Base-by-base conservation (phyloP, 352 stramenopile genomes). In the Phytophthora idaei region DNA sequence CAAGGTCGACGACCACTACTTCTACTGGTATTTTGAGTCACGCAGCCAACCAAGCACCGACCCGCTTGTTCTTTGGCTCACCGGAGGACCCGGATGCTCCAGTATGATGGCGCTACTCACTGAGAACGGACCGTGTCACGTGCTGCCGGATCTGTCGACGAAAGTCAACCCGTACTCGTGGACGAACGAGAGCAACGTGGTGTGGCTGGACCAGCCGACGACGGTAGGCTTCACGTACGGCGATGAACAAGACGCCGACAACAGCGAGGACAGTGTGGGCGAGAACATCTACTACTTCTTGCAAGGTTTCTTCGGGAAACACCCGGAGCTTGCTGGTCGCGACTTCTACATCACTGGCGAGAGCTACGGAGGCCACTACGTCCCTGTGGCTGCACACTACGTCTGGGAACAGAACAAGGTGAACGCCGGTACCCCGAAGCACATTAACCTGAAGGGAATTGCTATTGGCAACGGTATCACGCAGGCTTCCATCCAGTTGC, bases 11-110 rank as follows among this genome's bases (percentile, higher is more conserved):
- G 81, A 89, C 64, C 61, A 90, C 41, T 92, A 92, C 67, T 90
- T 90, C 61, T 92, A 89, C 50, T 92, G 83, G 83, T 89, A 83
- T 69, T 87, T 86, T 57, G 78, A 88, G 64, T 90, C 83, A 0
- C 73, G 79, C 15, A 70, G 62, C 14, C 61, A 78, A 25, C 78
- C 79, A 12, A 54, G 28, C 11, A 87, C 52, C 2, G 83, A 89
- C 60, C 83, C 83, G 14, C 68, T 90, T 1, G 67, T 92, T 28
- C 63, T 92, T 1, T 92, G 83, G 81, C 74, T 92, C 52, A 88
- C 78, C 29, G 83, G 80, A 41, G 83, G 80, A 25, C 78, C 78
- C 8, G 83, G 76, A 21, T 89, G 76, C 52, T 90, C 78, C 36
- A 89, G 80, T 53, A 76, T 90, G 67, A 78, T 87, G 50, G 81